A percentile compares a stretch with the other conserved stretches of the same genome.
Evolutionary conservation across 2,329 filamentous ascomycete species (phyloP).

Genomic region (Aspergillus ochraceus): DNA sequence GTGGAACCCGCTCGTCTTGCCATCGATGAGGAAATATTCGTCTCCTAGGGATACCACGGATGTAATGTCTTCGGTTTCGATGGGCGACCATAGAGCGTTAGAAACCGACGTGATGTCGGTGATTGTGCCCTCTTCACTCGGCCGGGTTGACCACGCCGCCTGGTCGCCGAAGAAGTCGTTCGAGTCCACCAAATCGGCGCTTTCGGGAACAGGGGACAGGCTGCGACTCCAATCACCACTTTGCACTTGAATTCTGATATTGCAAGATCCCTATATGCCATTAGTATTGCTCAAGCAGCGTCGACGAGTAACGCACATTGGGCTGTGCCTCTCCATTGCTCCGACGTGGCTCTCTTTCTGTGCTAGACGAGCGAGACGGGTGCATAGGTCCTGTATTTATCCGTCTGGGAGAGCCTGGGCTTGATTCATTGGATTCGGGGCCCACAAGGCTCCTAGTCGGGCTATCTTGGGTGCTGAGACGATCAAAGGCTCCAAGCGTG

Average conservation of each 20-base stretch:
- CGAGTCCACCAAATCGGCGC: background rate
- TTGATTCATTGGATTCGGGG: background rate
- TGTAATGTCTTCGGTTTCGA: slow-evolving; percentile 22
- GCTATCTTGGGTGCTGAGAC: background rate
- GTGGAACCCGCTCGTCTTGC: slow-evolving; percentile 24
- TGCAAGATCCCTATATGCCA: background rate
- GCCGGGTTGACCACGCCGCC: slow-evolving; percentile 6
- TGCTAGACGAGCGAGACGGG: background rate
- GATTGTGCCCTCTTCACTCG: slow-evolving; percentile 14
- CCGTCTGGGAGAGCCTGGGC: background rate
- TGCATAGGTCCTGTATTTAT: background rate
- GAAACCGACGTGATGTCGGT: slow-evolving; percentile 18
- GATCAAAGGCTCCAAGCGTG: background rate
- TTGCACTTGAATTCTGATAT: background rate
- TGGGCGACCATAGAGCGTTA: slow-evolving; percentile 20
- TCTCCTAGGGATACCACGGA: slow-evolving; percentile 22
- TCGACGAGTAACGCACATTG: slow-evolving; percentile 1
- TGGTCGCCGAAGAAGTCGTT: slow-evolving; percentile 1
- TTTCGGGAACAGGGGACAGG: background rate
- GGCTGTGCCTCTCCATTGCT: background rate
- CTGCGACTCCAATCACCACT: background rate
- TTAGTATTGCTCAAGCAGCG: background rate
- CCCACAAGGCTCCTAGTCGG: background rate
- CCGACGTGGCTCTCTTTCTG: background rate
- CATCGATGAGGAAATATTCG: slow-evolving; percentile 31